These are phyloP conservation scores for Umbelopsis vinacea DNA, from an alignment of 192 early-diverging fungal species.

Conservation along the genomic window DNA sequence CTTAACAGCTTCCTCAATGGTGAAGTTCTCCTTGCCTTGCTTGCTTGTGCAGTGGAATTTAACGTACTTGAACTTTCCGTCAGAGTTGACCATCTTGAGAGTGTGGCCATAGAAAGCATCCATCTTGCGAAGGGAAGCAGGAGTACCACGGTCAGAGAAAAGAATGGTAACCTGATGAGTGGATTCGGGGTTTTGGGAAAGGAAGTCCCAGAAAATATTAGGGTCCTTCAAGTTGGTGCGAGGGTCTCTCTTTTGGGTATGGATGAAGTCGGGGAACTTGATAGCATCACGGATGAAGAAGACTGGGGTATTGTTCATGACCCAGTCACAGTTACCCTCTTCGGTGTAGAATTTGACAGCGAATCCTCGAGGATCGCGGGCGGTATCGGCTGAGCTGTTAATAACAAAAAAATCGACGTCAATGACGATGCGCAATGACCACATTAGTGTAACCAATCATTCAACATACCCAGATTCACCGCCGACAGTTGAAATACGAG, in stretches of 20 bases:
- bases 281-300: slow-evolving; percentile 64
- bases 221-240: slow-evolving; percentile 72
- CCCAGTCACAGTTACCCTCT: slow-evolving; percentile 75
- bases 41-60: slow-evolving; percentile 89
- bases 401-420: neutral
- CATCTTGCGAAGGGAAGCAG: slow-evolving; percentile 81
- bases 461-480: slow-evolving; percentile 50
- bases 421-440: slow-evolving; percentile 8
- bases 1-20: slow-evolving; percentile 61
- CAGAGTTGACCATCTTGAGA: slow-evolving; percentile 70
- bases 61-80: slow-evolving; percentile 73
- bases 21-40: slow-evolving; percentile 77
- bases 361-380: slow-evolving; percentile 73
- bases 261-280: slow-evolving; percentile 74
- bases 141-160: slow-evolving; percentile 84
- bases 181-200: slow-evolving; percentile 76
- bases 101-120: slow-evolving; percentile 84
- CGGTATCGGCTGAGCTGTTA: slow-evolving; percentile 59
- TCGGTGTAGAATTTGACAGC: slow-evolving; percentile 77
- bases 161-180: slow-evolving; percentile 82
- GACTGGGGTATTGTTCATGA: slow-evolving; percentile 66
- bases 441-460: neutral
- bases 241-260: slow-evolving; percentile 85
- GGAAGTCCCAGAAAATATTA: slow-evolving; percentile 81
- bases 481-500: slow-evolving; percentile 69